Percentiles rank a stretch among this genome's conserved stretches.
Evolutionary conservation across 805 yeast species (phyloP).

Genomic region (Candida pseudoglaebosa): DNA sequence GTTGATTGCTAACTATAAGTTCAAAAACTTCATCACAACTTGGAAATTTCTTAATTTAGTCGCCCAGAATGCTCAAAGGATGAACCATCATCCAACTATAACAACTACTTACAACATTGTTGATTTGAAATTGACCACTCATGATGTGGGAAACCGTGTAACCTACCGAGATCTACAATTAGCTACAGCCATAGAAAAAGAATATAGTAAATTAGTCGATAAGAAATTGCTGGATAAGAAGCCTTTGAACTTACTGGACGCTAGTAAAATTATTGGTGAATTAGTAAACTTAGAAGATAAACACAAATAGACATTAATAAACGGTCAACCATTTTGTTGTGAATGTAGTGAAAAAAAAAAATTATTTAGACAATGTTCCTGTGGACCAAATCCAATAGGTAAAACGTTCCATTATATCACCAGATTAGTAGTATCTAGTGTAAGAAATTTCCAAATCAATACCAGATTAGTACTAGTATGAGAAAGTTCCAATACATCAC

Average conservation of each 20-base stretch:
- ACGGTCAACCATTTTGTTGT: too few relatives aligned
- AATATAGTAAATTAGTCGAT: constrained; percentile 4
- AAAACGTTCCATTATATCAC: too few relatives aligned
- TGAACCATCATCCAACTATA: constrained; percentile 71
- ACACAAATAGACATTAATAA: background rate
- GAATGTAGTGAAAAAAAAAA: too few relatives aligned
- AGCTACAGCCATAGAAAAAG: constrained; percentile 38
- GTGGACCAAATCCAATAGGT: too few relatives aligned
- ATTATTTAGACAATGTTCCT: too few relatives aligned
- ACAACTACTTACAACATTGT: constrained; percentile 60
- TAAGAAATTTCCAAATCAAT: too few relatives aligned
- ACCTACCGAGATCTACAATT: constrained; percentile 56
- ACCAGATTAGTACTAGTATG: too few relatives aligned
- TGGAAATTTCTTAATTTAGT: constrained; percentile 64
- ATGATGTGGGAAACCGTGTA: constrained; percentile 49
- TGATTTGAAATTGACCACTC: constrained; percentile 54
- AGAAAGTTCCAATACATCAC: too few relatives aligned
- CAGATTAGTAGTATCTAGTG: too few relatives aligned
- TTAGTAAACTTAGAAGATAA: constrained; percentile 1
- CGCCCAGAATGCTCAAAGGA: constrained; percentile 51
- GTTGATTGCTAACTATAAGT: constrained; percentile 18
- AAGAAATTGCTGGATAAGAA: background rate
- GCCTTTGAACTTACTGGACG: background rate
- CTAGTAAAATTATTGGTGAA: constrained; percentile 3
- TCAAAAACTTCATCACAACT: constrained; percentile 55